Conservation (phyloP, 495 filamentous ascomycete species). For the Clohesyomyces aquaticus region DNA sequence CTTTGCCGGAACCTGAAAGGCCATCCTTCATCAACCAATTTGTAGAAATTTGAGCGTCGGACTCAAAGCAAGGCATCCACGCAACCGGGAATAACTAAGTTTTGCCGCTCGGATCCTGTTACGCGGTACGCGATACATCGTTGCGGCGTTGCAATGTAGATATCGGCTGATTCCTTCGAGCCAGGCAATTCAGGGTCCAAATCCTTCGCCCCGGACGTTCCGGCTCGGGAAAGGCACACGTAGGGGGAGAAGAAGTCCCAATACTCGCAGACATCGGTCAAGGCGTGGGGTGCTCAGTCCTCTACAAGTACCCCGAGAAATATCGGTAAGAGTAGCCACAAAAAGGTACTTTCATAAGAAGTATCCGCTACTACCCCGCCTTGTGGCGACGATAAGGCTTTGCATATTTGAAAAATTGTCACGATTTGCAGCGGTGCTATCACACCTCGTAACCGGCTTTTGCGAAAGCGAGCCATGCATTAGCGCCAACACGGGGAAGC, state of each 20-base stretch:
- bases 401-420: too few species aligned
- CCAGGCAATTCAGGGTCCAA: neutral
- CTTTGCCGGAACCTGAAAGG: too few species aligned
- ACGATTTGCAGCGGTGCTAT: neutral
- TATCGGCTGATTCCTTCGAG: neutral
- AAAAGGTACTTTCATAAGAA: too few species aligned
- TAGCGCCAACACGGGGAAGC: neutral
- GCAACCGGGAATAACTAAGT: too few species aligned
- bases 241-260: too few species aligned
- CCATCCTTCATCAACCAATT: neutral
- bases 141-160: neutral
- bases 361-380: too few species aligned
- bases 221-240: neutral
- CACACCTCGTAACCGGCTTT: neutral
- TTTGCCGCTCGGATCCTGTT: too few species aligned
- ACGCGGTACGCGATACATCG: neutral
- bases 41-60: neutral
- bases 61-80: neutral
- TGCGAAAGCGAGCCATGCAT: neutral
- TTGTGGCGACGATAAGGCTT: too few species aligned
- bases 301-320: too few species aligned
- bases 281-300: too few species aligned
- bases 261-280: too few species aligned
- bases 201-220: neutral
- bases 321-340: too few species aligned